Evolutionary conservation across 2,329 filamentous ascomycete species (phyloP).

Genomic region (Ceratocystis lukuohia): DNA sequence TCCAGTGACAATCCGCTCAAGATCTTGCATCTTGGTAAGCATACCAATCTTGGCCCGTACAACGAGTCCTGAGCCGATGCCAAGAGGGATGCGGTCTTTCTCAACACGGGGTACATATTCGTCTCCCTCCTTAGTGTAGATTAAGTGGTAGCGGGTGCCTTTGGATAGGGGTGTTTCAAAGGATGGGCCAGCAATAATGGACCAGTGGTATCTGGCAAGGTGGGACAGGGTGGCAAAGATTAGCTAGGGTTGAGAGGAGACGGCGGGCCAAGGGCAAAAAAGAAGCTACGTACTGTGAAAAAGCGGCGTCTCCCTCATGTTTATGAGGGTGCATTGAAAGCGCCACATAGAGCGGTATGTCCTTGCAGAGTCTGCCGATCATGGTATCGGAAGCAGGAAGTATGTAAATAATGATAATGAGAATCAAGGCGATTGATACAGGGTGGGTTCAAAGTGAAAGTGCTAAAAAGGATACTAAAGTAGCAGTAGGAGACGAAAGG

Average conservation of each 20-base stretch:
- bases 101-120: conserved; percentile 14
- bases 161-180: conserved; percentile 18
- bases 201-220: conserved; percentile 16
- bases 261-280: background rate
- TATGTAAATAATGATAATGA: background rate
- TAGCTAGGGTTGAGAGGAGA: background rate
- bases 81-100: conserved; percentile 16
- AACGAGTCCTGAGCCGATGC: conserved; percentile 14
- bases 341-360: conserved; percentile 17
- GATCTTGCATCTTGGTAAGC: conserved; percentile 15
- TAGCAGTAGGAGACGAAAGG: background rate
- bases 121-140: conserved; percentile 7
- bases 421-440: background rate
- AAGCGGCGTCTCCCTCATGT: conserved; percentile 11
- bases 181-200: conserved; percentile 14
- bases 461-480: conserved; percentile 1
- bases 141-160: conserved; percentile 17
- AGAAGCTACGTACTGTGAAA: conserved; percentile 12
- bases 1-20: conserved; percentile 15
- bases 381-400: background rate
- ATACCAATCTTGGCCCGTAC: conserved; percentile 16
- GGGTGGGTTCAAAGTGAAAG: background rate
- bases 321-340: conserved; percentile 18
- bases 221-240: background rate
- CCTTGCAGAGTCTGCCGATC: conserved; percentile 2